phyloP scores from a whole-genome alignment of 495 filamentous ascomycete species.

The Neurospora terricola region DNA sequence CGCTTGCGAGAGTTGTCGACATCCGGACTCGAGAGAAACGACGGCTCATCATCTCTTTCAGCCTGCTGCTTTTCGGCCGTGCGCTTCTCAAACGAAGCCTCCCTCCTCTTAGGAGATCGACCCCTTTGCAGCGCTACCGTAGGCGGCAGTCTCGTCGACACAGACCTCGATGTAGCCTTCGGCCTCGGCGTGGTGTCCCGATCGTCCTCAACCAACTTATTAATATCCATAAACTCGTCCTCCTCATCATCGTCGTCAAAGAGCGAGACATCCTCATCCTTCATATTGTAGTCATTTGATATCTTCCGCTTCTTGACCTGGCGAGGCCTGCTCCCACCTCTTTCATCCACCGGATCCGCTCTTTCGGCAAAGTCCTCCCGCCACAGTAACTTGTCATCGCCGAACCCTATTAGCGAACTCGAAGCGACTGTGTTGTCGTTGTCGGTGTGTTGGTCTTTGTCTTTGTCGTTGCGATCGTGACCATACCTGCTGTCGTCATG shows the following conservation, averaged over 20 bases:
- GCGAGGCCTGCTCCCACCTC: not conserved
- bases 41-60: not conserved
- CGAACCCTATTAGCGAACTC: conserved; percentile 32
- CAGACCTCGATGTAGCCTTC: not conserved
- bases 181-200: not conserved
- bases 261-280: not conserved
- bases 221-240: conserved; percentile 33
- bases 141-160: not conserved
- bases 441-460: not conserved
- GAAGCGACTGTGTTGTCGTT: conserved; percentile 4
- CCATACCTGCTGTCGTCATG: conserved; percentile 12
- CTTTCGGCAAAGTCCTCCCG: conserved; percentile 42
- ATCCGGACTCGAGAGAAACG: not conserved
- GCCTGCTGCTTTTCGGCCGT: not conserved
- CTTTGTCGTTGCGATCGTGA: conserved; percentile 6
- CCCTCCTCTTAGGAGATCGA: not conserved
- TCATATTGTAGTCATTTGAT: conserved; percentile 37
- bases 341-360: conserved; percentile 13
- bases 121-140: not conserved
- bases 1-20: not conserved
- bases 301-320: conserved; percentile 41
- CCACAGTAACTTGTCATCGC: conserved; percentile 47
- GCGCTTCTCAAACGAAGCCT: not conserved
- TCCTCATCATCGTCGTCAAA: conserved; percentile 5
- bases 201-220: not conserved